Conservation (phyloP, 768 basidiomycete genomes). For the Trametes villosa region DNA sequence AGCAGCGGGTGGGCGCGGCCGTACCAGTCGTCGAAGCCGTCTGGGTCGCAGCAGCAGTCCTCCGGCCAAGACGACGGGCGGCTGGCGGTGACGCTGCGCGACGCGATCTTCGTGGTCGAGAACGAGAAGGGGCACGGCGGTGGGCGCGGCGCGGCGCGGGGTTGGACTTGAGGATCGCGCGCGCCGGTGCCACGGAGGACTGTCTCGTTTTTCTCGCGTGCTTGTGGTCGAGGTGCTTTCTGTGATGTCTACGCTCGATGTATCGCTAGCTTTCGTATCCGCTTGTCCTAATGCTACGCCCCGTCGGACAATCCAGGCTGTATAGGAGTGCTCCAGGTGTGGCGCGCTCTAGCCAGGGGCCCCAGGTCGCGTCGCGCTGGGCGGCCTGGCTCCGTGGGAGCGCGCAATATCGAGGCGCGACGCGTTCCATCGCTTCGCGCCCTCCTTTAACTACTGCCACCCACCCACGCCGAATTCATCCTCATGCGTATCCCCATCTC, state of each 20-base stretch:
- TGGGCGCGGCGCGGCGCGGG: constrained; percentile 73
- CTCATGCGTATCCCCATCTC: too few species aligned
- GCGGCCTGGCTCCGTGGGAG: too few species aligned
- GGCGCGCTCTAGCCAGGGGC: too few species aligned
- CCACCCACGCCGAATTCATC: too few species aligned
- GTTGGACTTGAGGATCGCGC: constrained; percentile 53
- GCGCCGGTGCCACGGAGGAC: too few species aligned
- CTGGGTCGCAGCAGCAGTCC: constrained; percentile 37
- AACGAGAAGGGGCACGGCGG: constrained; percentile 84
- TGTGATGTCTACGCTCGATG: not conserved
- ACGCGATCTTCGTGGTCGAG: constrained; percentile 86
- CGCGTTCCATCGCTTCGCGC: too few species aligned
- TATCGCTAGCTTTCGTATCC: constrained; percentile 16
- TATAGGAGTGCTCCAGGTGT: too few species aligned
- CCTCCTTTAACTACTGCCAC: too few species aligned
- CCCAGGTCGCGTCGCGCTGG: too few species aligned
- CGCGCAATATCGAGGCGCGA: too few species aligned
- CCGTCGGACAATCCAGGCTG: not conserved
- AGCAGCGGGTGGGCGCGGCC: constrained; percentile 57
- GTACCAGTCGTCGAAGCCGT: constrained; percentile 56
- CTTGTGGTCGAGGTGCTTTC: not conserved
- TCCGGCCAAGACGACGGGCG: constrained; percentile 59
- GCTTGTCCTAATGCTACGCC: not conserved
- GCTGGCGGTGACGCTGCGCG: constrained; percentile 67
- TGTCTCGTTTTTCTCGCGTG: not conserved